Evolutionary conservation across 2,329 filamentous ascomycete species (phyloP), one percentile per base, ranked within the genome.

Genomic region (Rhytidhysteron rufulum): DNA sequence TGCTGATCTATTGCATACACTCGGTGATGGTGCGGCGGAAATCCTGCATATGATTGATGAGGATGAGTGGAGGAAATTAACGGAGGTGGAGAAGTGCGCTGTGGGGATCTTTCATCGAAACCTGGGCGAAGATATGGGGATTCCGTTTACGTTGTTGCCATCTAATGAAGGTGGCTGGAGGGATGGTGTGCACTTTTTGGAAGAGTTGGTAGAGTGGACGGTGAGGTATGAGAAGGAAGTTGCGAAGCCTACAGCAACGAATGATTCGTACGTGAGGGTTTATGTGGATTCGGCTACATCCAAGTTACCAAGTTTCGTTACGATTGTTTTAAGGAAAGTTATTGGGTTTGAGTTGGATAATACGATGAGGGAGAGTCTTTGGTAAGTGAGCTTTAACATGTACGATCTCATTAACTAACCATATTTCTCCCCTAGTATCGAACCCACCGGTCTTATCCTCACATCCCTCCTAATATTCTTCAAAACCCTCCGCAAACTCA

Each of bases 61-160:
- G 9, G 85, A 78, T 53, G 85, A 88, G 57, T 89, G 85, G 84
- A 76, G 85, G 2, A 34, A 67, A 6, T 58, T 86, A 16, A 80
- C 73, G 16, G 77, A 83, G 1, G 68, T 88, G 60, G 86, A 89
- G 62, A 58, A 68, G 11, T 84, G 81, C 47, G 83, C 83, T 0
- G 62, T 82, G 22, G 79, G 77, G 11, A 78, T 77, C 0, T 80
- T 84, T 55, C 87, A 83, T 83, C 85, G 83, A 59, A 72, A 72
- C 38, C 62, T 86, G 16, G 84, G 83, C 15, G 80, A 86, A 50
- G 76, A 76, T 39, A 82, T 88, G 77, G 73, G 71, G 0, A 83
- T 88, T 39, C 62, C 63, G 3, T 75, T 68, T 32, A 60, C 63
- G 4, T 55, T 46, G 1, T 56, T 78, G 15, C 67, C 67, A 0